Percentiles rank a stretch among this genome's conserved stretches.
phyloP scores from a whole-genome alignment of 257 asterid species.

The Parsonsia alboflavescens region DNA sequence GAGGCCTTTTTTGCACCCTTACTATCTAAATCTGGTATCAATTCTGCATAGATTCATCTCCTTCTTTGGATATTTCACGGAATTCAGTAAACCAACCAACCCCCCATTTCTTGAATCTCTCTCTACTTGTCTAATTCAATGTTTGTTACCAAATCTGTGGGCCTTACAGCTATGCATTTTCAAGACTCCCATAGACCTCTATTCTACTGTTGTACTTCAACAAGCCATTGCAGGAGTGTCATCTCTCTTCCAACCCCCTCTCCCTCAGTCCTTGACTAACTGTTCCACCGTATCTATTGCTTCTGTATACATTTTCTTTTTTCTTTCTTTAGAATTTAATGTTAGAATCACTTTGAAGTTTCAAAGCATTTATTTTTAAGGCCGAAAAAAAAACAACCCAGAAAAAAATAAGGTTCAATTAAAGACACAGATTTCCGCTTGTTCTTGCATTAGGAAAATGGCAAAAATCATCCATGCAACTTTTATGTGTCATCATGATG shows the following conservation, averaged over 20 bases:
- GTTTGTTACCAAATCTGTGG: slow-evolving; percentile 20
- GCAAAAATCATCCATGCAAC: not conserved
- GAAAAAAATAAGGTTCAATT: too few species aligned
- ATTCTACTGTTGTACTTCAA: slow-evolving; percentile 5
- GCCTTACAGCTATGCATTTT: slow-evolving; percentile 7
- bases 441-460: not conserved
- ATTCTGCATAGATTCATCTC: slow-evolving; percentile 20
- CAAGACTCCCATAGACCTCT: slow-evolving; percentile 5
- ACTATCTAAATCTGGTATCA: slow-evolving; percentile 26
- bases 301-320: not conserved
- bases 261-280: slow-evolving; percentile 1
- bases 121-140: slow-evolving; percentile 22
- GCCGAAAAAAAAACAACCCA: too few species aligned
- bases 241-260: not conserved
- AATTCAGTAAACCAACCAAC: slow-evolving; percentile 21
- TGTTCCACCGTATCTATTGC: not conserved
- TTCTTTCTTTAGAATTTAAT: not conserved
- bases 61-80: slow-evolving; percentile 25
- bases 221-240: not conserved
- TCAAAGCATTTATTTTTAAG: too few species aligned
- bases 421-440: not conserved
- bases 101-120: slow-evolving; percentile 6
- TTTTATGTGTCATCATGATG: not conserved
- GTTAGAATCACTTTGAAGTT: not conserved
- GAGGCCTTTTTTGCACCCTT: slow-evolving; percentile 1